Percentiles rank a stretch among this genome's conserved stretches.
phyloP scores from a whole-genome alignment of 2,329 filamentous ascomycete genomes.

The Trichoderma asperellum region DNA sequence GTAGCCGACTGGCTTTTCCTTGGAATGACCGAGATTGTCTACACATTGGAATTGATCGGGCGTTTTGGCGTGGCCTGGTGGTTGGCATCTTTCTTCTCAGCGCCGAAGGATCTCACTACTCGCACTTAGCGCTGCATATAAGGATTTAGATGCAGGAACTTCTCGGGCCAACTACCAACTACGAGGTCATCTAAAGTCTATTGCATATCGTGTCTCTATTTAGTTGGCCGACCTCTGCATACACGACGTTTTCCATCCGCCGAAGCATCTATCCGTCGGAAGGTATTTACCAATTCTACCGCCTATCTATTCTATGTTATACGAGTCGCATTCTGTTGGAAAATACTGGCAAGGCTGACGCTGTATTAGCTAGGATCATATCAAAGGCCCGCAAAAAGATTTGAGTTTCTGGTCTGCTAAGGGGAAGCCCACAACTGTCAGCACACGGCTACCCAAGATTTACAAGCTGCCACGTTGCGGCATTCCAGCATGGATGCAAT shows the following conservation, averaged over 20 bases:
- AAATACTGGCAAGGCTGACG: conserved; percentile 1
- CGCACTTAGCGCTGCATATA: conserved; percentile 5
- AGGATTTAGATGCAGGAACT: conserved; percentile 11
- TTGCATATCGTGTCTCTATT: neutral
- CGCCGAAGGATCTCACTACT: neutral
- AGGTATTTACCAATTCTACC: neutral
- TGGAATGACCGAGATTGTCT: conserved; percentile 41
- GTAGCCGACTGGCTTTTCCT: conserved; percentile 49
- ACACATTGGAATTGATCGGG: conserved; percentile 40
- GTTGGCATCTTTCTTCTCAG: conserved; percentile 30
- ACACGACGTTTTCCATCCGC: neutral
- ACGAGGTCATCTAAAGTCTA: neutral
- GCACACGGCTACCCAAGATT: neutral
- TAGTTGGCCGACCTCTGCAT: neutral
- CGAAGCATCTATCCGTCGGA: neutral
- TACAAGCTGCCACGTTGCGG: neutral
- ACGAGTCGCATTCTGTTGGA: neutral
- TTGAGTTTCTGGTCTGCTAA: conserved; percentile 19
- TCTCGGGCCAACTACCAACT: neutral
- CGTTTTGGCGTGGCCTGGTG: conserved; percentile 43
- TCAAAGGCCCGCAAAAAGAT: conserved; percentile 17
- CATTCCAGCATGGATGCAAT: neutral
- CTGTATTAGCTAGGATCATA: conserved; percentile 8
- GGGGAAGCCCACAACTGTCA: neutral
- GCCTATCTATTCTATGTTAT: neutral